A percentile compares a stretch with the other conserved stretches of the same genome.
Conservation (phyloP, 495 filamentous ascomycete species). For the Podospora pseudoanserina region DNA sequence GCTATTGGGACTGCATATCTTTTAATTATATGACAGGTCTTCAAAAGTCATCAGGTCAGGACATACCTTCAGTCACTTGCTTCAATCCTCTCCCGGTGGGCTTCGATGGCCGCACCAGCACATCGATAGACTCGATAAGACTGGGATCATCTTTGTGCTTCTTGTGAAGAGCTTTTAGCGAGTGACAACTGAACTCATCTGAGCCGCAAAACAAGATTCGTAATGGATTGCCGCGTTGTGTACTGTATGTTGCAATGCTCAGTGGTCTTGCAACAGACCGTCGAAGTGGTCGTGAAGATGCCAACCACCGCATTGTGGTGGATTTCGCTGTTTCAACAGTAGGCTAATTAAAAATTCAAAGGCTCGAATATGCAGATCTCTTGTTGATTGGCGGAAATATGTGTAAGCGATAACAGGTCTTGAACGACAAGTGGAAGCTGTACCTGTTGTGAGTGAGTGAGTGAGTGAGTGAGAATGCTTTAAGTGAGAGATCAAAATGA, state of each 20-base stretch:
- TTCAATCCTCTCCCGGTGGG: conserved; percentile 69
- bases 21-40: conserved; percentile 2
- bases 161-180: conserved; percentile 64
- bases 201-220: conserved; percentile 96
- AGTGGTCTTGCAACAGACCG: not conserved
- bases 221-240: conserved; percentile 53
- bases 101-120: conserved; percentile 78
- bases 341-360: too few species aligned
- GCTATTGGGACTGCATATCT: conserved; percentile 66
- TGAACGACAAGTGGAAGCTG: not conserved
- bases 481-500: not conserved
- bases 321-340: not conserved
- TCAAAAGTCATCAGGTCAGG: not conserved
- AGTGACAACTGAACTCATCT: conserved; percentile 82
- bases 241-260: conserved; percentile 3
- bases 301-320: not conserved
- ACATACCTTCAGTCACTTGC: conserved; percentile 62
- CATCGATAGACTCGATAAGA: conserved; percentile 77
- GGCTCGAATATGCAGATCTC: too few species aligned
- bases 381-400: not conserved
- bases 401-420: not conserved
- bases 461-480: not conserved
- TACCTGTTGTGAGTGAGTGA: not conserved
- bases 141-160: conserved; percentile 53
- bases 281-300: not conserved